Evolutionary conservation across 176 grass and related monocot species (phyloP), one percentile per base, ranked within the genome.

Genomic region (Bothriochloa decipiens): DNA sequence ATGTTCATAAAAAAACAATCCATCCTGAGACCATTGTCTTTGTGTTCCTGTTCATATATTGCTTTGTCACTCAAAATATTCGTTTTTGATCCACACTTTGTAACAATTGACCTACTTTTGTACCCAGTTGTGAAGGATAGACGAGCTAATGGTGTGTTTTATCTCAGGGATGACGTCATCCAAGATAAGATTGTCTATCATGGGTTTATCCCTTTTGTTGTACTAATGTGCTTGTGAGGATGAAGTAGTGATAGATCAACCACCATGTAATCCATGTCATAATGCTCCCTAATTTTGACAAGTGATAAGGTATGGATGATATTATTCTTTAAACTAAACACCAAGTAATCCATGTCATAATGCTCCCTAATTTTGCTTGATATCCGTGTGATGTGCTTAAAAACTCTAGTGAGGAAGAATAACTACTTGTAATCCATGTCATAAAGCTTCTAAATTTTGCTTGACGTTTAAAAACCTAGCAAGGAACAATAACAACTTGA

Each of bases 71-170:
- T 82, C 26, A n/a, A 72, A 72, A 26, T 49, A 58, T 58, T 14
- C 42, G 3, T 60, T 70, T n/a, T n/a, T 82, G 65, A 76, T 76
- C 79, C 79, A 77, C 57, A 61, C 57, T 61, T 25, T 61, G 57
- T 62, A 62, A 62, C n/a, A 62, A 13, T 26, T 62, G n/a, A 62
- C 55, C 22, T 60, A 71, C 18, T 41, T 41, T 11, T 82, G 25
- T 76, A 2, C 78, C 27, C 20, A 6, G 8, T 45, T 6, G 14
- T 61, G 36, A 76, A 35, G 1, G 52, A n/a, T 23, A 15, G 42
- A 39, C 16, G 25, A 87, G 58, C 58, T 12, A 62, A 62, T 26
- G 58, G 10, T 62, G 10, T 2, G 10, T 25, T 62, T 60, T 10
- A 60, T 25, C 22, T 60, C n/a, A 60, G 9, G 9, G 11, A 60